Evolutionary conservation across 176 grass and related monocot genomes (phyloP), one percentile per base, ranked within the genome.

Genomic region (Ensete ventricosum): DNA sequence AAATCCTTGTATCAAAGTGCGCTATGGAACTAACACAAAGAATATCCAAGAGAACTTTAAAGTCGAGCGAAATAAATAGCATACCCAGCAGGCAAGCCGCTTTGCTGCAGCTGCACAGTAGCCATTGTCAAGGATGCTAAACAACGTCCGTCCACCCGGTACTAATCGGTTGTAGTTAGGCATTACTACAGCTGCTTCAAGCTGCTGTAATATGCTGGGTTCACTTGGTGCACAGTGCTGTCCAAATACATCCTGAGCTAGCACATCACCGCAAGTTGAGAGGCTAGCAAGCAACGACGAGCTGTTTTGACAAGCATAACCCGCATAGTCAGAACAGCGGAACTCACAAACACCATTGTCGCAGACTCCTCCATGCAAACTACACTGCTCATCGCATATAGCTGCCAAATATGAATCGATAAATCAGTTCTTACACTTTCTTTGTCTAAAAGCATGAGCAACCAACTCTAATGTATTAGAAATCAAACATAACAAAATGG

Each of bases 131-230:
- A 94, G 88, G 85, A 99, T 89, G 87, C 88, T 89, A 76, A 99
- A 80, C 55, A 94, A 88, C 16, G 86, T 89, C 4, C 88, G 78
- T 57, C 86, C 91, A 54, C 84, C 89, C n/a, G 96, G 96, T 88
- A 95, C 95, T 78, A 99, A 89, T 9, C 96, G 85, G 87, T 95
- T 99, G 82, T 99, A 99, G 74, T 99, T 99, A 54, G 96, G 96
- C 82, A 89, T 79, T n/a, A 99, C 88, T 55, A 99, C 96, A 29
- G 88, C 96, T 12, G 96, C 79, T 83, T 99, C 96, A 13, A 99
- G 88, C 77, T 99, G 95, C 54, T 99, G 96, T 16, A 99, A 78
- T 80, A 91, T 94, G 75, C 96, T 95, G 34, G 88, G 80, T 76
- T 99, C 96, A 84, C 84, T 99, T 59, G 96, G 96, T 55, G 91